Evolutionary conservation across 805 yeast genomes (phyloP), one percentile per base, ranked within the genome.

Genomic region (Wickerhamomyces kurtzmanii): DNA sequence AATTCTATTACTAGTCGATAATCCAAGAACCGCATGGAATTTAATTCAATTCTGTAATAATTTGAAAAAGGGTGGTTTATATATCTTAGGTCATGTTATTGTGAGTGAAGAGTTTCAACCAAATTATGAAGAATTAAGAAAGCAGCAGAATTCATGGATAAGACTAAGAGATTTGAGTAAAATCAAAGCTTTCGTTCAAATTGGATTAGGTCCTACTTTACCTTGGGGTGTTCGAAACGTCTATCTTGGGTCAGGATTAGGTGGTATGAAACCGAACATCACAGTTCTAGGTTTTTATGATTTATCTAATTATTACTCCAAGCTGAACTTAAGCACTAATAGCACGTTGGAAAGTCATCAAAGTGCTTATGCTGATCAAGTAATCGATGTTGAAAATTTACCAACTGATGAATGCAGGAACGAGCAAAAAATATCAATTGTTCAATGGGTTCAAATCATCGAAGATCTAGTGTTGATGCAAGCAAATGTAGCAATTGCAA

Each of bases 191-290:
- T 91, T 91, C 63, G 91, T 91, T 6, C 98, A 91, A 47, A 73
- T 91, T 27, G 83, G 89, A 1, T 67, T 86, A 8, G 94, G 94
- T 0, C 87, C 95, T 0, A 68, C 80, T 2, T 62, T 91, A 23
- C 79, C 86, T 0, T 89, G 97, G 96, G 97, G 98, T 15, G 93
- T 85, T 0, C 63, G 98, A 36, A 89, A 89, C 48, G 86, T 91
- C 8, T 86, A 72, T 33, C 52, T 89, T 34, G 96, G 96, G 0
- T 81, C 94, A 3, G 99, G 99, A 0, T 60, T 91, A n/a, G 99
- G 99, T 6, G 96, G 96, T 9, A 91, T 91, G 98, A 79, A 73
- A 43, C 98, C 98, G 2, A 91, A 91, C 47, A 87, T 91, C 29
- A 84, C 96, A 0, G 93, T 91, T 0, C 35, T 91, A 18, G 97